Evolutionary conservation across 2,329 filamentous ascomycete species (phyloP).

Genomic region (Talaromyces sp.): DNA sequence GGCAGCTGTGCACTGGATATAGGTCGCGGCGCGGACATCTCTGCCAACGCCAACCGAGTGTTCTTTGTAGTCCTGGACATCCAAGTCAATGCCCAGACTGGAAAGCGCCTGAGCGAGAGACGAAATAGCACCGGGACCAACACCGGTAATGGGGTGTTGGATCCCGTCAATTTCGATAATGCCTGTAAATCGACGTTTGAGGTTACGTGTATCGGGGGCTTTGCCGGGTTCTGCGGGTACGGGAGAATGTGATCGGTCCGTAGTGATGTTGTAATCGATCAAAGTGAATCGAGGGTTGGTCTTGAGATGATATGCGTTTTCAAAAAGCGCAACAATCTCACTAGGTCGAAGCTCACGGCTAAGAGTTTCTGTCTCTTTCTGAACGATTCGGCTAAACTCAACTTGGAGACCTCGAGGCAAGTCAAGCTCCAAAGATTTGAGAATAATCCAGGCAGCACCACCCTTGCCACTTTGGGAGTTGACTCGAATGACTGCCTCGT

Average conservation of each 20-base stretch:
- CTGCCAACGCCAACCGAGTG: conserved; percentile 79
- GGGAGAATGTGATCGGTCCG: conserved; percentile 74
- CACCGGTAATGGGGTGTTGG: conserved; percentile 72
- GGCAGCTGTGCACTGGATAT: conserved; percentile 77
- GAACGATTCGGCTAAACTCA: conserved; percentile 83
- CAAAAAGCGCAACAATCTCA: conserved; percentile 85
- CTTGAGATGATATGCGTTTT: conserved; percentile 78
- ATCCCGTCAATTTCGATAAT: conserved; percentile 75
- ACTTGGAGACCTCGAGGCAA: conserved; percentile 88
- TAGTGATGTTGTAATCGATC: conserved; percentile 84
- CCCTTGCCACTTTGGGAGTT: conserved; percentile 96
- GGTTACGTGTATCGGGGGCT: conserved; percentile 69
- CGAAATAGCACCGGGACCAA: conserved; percentile 86
- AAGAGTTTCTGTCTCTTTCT: conserved; percentile 70
- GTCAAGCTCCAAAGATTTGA: conserved; percentile 82
- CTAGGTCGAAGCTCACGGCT: conserved; percentile 76
- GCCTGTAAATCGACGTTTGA: conserved; percentile 77
- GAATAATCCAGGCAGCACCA: conserved; percentile 89
- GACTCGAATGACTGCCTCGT: conserved; percentile 95
- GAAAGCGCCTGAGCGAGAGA: conserved; percentile 77
- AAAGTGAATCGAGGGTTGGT: conserved; percentile 79
- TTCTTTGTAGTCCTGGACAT: conserved; percentile 94
- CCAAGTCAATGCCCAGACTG: conserved; percentile 74
- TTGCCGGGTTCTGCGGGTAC: conserved; percentile 62
- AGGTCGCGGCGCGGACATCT: conserved; percentile 88